Base-by-base conservation (phyloP, 2,329 filamentous ascomycete genomes). In the Alternaria panax region DNA sequence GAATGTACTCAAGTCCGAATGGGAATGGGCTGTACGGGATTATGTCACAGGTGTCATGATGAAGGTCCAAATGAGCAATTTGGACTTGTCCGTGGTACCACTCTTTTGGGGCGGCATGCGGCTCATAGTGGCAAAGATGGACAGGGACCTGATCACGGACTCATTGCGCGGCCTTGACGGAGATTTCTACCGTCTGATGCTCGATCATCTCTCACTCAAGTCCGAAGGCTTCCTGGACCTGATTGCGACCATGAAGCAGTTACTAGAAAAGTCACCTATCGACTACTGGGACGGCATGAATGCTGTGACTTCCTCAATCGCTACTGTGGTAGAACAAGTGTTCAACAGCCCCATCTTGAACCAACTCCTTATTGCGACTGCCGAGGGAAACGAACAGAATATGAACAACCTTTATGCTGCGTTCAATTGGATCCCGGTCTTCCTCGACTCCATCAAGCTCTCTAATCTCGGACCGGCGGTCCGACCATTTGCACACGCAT, bases 231-330 rank as follows among this genome's bases (percentile, higher is more conserved):
- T 96, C 59, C 83, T 88, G 12, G 85, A 89, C 58, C 82, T 95
- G 16, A 83, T 96, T 45, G 87, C 88, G 56, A 88, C 89, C 1
- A 85, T 97, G 61, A 87, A 86, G 43, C 83, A 82, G 12, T 84
- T 97, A 16, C 82, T 97, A 52, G 86, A 89, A 64, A 93, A 91
- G 68, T 90, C 92, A 0, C 86, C 92, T 0, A 86, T 86, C 54
- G 90, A 91, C 43, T 95, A 97, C 69, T 97, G 94, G 94, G 90
- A 92, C 69, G 90, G 92, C 2, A 90, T 96, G 80, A 89, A 91
- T 51, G 87, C 92, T 28, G 92, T 94, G 51, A 90, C 91, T 1
- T 90, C 92, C 3, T 90, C 92, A 1, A 90, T 92, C 5, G 88
- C 89, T 41, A 88, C 90, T 32, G 87, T 98, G 47, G 87, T 92